A percentile compares a stretch with the other conserved stretches of the same genome.
phyloP scores from a whole-genome alignment of 2,329 filamentous ascomycete species.

The Sarocladium oryzae region DNA sequence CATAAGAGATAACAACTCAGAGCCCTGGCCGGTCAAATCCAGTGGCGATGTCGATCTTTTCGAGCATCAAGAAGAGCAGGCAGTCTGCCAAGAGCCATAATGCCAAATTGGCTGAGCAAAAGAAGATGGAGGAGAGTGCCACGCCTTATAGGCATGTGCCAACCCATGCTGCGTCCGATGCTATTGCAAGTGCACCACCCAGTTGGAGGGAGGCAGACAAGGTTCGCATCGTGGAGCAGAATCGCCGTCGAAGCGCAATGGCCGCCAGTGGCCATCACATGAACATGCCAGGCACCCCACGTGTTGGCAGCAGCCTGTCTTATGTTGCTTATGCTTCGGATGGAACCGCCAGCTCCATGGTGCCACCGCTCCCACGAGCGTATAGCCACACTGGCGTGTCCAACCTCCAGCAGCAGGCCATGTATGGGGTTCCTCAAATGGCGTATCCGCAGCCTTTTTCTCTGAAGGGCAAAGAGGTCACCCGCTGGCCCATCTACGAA shows the following conservation, averaged over 20 bases:
- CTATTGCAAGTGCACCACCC: conserved; percentile 46
- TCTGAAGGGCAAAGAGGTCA: conserved; percentile 37
- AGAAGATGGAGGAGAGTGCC: conserved; percentile 30
- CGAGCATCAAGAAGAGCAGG: conserved; percentile 43
- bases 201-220: conserved; percentile 43
- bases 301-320: conserved; percentile 41
- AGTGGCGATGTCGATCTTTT: conserved; percentile 49
- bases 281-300: conserved; percentile 33
- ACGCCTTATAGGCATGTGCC: conserved; percentile 53
- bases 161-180: conserved; percentile 55
- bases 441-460: conserved; percentile 19
- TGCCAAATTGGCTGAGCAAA: conserved; percentile 40
- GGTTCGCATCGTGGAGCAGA: conserved; percentile 42
- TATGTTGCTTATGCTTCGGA: conserved; percentile 39
- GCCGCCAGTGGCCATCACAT: conserved; percentile 31
- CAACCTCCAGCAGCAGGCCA: conserved; percentile 15
- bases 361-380: conserved; percentile 30
- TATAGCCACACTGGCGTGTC: conserved; percentile 36
- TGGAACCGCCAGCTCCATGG: conserved; percentile 29
- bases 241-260: conserved; percentile 40
- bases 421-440: conserved; percentile 22
- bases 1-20: too few relatives aligned
- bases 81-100: conserved; percentile 50
- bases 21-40: too few relatives aligned
- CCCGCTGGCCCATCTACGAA: conserved; percentile 24